Evolutionary conservation across 148 eudicot species (phyloP), one percentile per base, ranked within the genome.

Genomic region (Heliamphora exappendiculata): DNA sequence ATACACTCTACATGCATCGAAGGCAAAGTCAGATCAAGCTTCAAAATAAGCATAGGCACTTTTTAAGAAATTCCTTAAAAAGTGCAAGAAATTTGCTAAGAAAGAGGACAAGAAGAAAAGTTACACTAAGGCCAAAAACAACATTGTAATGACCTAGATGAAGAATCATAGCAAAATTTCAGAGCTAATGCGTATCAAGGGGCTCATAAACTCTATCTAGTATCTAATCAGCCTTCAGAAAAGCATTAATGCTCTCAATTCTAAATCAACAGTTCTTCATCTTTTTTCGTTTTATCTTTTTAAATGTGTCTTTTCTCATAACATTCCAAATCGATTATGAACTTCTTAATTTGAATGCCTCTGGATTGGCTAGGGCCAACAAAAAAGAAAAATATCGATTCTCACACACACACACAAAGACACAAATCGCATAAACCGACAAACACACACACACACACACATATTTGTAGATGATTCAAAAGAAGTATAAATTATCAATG

Each of bases 141-240:
- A 28, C 7, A 22, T 64, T 36, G 10, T 64, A 36, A 34, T 1
- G 24, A 16, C 19, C 36, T 19, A 20, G 39, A 11, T 26, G 22
- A 68, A 26, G 34, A 68, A n/a, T n/a, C n/a, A n/a, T n/a, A n/a
- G n/a, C n/a, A n/a, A n/a, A n/a, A n/a, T n/a, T n/a, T n/a, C n/a
- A n/a, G n/a, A n/a, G n/a, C n/a, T n/a, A n/a, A n/a, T n/a, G 29
- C 34, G 57, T 37, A 24, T 17, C 28, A 37, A 69, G 73, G n/a
- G n/a, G n/a, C n/a, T n/a, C 26, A 5, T 10, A 22, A 55, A 36
- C 16, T 28, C 53, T 42, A n/a, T 74, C 66, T 2, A 74, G 42
- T 53, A 74, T n/a, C n/a, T n/a, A 1, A 74, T 74, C 24, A 74
- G 53, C 34, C 76, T 59, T 74, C 53, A 41, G n/a, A 74, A 26